Evolutionary conservation across 2,329 filamentous ascomycete genomes (phyloP), one percentile per base, ranked within the genome.

Genomic region (Colletotrichum simmondsii): DNA sequence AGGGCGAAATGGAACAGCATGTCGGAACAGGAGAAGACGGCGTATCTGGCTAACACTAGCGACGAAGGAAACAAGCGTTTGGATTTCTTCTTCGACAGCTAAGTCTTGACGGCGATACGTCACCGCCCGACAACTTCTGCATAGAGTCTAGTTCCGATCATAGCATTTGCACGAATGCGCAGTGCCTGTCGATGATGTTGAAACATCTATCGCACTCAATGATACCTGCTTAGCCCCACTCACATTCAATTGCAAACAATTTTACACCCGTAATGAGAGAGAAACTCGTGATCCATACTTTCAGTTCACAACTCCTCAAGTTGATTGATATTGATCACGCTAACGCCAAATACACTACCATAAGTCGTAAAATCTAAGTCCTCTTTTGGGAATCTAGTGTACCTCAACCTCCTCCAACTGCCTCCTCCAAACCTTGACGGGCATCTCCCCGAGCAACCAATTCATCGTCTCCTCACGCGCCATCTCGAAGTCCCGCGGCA

Each of bases 51-150:
- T 6, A 85, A 81, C 1, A 86, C 84, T 0, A 82, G 77, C 19
- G 84, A 86, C 68, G 76, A 84, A 69, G 84, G 84, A 5, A 85
- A 83, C 65, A 85, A 85, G 74, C 73, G 79, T n/a, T 64, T 80
- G 5, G 78, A 80, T 60, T 80, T 80, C 71, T 72, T 78, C 22
- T 80, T 80, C 65, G 77, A 77, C 5, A 77, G 81, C 65, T 82
- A 74, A 32, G 19, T n/a, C 19, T 7, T 10, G 19, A 11, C 42
- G 8, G 16, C 3, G 8, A n/a, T 1, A 4, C 42, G 19, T 19
- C 19, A 4, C 7, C 12, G 19, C 42, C n/a, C 8, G 19, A 49
- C 7, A 49, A 2, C 7, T 49, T 10, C 19, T 19, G 0, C 19
- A 49, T 19, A 22, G 19, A n/a, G 0, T 3, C 6, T 46, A 1